These are phyloP conservation scores for Pezicula neosporulosa DNA, from an alignment of 2,329 filamentous ascomycete species.

Conservation along the genomic window DNA sequence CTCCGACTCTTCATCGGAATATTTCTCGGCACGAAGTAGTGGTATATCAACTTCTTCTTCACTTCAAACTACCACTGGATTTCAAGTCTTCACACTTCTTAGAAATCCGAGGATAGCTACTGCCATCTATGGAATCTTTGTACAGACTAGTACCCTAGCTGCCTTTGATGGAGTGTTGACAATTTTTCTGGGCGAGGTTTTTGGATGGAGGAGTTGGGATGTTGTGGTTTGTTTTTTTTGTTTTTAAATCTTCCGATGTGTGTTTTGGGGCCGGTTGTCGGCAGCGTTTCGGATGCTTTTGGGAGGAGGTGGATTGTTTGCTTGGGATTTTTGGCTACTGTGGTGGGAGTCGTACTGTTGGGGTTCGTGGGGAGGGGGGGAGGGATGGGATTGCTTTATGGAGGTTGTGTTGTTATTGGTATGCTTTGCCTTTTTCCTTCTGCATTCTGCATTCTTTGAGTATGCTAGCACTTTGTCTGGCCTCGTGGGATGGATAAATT, in stretches of 20 bases:
- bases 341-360: constrained; percentile 3
- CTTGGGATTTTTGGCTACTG: neutral
- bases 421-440: neutral
- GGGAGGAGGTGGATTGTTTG: constrained; percentile 3
- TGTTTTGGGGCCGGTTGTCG: constrained; percentile 3
- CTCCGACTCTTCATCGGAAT: no score
- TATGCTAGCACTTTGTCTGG: no score
- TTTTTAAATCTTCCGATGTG: constrained; percentile 1
- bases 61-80: neutral
- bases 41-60: no score
- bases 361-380: constrained; percentile 1
- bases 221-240: constrained; percentile 4
- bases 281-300: constrained; percentile 1
- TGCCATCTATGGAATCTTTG: constrained; percentile 9
- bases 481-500: no score
- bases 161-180: constrained; percentile 7
- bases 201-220: constrained; percentile 3
- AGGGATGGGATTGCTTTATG: neutral
- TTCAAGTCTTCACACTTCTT: constrained; percentile 1
- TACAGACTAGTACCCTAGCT: constrained; percentile 1
- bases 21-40: no score
- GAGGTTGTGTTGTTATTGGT: neutral
- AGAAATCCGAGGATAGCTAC: constrained; percentile 2
- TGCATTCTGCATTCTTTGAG: no score
- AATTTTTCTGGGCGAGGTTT: constrained; percentile 1